phyloP scores from a whole-genome alignment of 1,284 basidiomycete genomes.

The Tilletia indica region DNA sequence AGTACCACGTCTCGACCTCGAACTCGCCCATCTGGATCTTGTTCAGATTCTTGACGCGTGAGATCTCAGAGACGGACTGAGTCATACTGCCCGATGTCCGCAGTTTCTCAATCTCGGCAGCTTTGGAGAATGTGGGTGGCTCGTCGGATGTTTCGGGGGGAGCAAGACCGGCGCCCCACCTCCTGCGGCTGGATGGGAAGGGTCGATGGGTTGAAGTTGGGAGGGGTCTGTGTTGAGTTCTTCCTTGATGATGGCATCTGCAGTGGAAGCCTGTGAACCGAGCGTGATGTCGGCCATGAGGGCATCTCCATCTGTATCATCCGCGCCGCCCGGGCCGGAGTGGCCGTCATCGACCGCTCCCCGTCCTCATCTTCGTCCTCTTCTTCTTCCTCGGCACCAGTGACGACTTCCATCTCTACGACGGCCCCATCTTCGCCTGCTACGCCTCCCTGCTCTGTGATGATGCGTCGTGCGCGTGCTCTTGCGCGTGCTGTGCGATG shows the following conservation, averaged over 20 bases:
- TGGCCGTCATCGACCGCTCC: neutral
- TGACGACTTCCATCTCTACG: conserved; percentile 5
- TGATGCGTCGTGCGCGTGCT: neutral
- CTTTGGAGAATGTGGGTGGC: conserved; percentile 69
- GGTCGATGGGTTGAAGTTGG: too few relatives aligned
- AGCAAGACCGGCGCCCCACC: too few relatives aligned
- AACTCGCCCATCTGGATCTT: conserved; percentile 91
- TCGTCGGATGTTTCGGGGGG: neutral
- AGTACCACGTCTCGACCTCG: conserved; percentile 99
- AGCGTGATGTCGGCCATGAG: conserved; percentile 1
- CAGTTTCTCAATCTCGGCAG: conserved; percentile 97
- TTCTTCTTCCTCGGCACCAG: neutral
- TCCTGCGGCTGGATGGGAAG: too few relatives aligned
- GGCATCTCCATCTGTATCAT: neutral
- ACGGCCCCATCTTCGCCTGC: neutral
- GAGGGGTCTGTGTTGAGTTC: too few relatives aligned
- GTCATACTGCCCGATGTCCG: conserved; percentile 98
- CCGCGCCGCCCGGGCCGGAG: neutral
- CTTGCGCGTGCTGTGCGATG: neutral
- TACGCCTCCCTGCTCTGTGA: neutral
- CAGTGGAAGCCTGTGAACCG: conserved; percentile 1
- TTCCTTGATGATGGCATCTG: too few relatives aligned
- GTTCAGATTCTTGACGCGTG: conserved; percentile 97
- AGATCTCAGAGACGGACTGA: conserved; percentile 93
- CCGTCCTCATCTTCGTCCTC: neutral